Base-by-base conservation (phyloP, 768 basidiomycete genomes). In the Leccinum obscurum region DNA sequence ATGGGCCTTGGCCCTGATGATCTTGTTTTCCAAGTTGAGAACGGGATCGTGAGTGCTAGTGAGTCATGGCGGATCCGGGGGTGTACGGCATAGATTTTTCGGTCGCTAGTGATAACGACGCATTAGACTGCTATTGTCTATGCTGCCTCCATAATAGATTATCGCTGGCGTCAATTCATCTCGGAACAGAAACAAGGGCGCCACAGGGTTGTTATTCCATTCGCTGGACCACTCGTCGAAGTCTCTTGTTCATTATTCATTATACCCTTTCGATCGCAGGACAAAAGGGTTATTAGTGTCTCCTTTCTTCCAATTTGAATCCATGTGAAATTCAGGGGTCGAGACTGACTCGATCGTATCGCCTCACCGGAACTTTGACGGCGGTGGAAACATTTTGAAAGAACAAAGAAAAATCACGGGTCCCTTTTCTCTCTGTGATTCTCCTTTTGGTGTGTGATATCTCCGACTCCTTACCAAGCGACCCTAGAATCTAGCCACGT, bases 1-100 rank as follows among this genome's bases (percentile, higher is more conserved):
- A 4, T 96, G 90, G 84, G 88, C 93, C 1, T 77, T 93, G 57
- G 75, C 81, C 13, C 82, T 95, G 60, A 86, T 92, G 80, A 72
- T 86, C 24, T 60, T 88, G 46, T 76, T 76, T 37, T 74, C 83
- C 32, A 79, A 66, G 62, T 56, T 72, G 34, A 56, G 61, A 24
- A 28, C 58, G 9, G n/a, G 53, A 2, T 54, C 63, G 20, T 73
- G 54, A 63, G 17, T 22, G 28, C 32, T 34, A 34, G 11, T 35
- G 22, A 9, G 39, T 8, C 17, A 15, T 26, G 50, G 26, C 24
- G 49, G 49, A 26, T 50, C 22, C 49, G 24, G 26, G 22, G 49
- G 49, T 28, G 26, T 50, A 28, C 26, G 26, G 24, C 22, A 28
- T 50, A 28, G 2, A n/a, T 10, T 24, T 1, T 49, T 24, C 22